phyloP scores from a whole-genome alignment of 768 basidiomycete genomes.

The Mycena belliarum region DNA sequence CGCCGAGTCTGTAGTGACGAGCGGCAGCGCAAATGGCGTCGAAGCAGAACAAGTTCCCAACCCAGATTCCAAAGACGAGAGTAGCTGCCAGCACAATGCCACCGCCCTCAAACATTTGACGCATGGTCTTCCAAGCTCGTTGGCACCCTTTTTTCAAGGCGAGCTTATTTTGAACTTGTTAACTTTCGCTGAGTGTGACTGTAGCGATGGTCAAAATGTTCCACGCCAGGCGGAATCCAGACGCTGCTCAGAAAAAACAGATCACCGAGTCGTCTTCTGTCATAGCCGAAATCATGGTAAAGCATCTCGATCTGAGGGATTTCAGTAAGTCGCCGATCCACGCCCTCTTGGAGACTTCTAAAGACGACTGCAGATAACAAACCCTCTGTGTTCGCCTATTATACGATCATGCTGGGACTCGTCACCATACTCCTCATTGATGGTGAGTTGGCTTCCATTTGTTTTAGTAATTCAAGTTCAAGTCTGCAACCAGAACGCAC shows the following conservation, averaged over 20 bases:
- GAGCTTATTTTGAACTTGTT: slow-evolving; percentile 16
- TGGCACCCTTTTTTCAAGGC: slow-evolving; percentile 90
- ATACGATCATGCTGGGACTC: slow-evolving; percentile 48
- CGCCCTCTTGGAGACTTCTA: neutral
- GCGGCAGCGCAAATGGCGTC: slow-evolving; percentile 38
- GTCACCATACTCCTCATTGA: slow-evolving; percentile 49
- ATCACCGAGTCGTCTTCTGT: slow-evolving; percentile 67
- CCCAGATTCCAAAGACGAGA: slow-evolving; percentile 39
- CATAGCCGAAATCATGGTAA: slow-evolving; percentile 71
- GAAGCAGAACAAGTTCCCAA: slow-evolving; percentile 20
- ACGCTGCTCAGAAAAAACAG: slow-evolving; percentile 74
- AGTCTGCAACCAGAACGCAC: slow-evolving; percentile 63
- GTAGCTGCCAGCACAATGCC: slow-evolving; percentile 63
- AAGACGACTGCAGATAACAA: slow-evolving; percentile 27
- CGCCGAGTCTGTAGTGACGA: slow-evolving; percentile 30
- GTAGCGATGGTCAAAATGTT: slow-evolving; percentile 87
- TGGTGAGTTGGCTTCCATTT: slow-evolving; percentile 33
- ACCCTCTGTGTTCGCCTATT: slow-evolving; percentile 44
- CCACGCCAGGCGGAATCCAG: slow-evolving; percentile 76
- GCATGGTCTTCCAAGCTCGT: slow-evolving; percentile 69
- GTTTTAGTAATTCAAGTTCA: slow-evolving; percentile 10
- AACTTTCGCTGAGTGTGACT: neutral
- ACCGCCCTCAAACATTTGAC: slow-evolving; percentile 79
- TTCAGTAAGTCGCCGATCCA: slow-evolving; percentile 48
- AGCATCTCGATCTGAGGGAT: slow-evolving; percentile 59